Percentiles rank a stretch among this genome's conserved stretches.
phyloP scores from a whole-genome alignment of 768 basidiomycete species.

The Artomyces pyxidatus region DNA sequence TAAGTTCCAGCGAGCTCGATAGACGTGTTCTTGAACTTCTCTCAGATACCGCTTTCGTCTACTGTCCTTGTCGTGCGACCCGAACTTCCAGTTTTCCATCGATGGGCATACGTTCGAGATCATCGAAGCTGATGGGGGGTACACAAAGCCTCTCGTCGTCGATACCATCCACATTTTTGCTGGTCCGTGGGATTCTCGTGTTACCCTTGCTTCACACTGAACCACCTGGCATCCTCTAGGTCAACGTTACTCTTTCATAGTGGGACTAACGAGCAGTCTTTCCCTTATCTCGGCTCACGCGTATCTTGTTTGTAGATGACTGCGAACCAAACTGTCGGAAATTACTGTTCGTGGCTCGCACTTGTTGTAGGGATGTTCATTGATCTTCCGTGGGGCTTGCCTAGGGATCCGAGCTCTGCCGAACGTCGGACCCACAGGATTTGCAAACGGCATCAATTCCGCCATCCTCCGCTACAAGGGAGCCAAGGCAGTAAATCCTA shows the following conservation, averaged over 20 bases:
- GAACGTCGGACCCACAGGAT: not conserved
- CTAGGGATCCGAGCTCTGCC: slow-evolving; percentile 1
- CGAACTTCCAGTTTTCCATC: too few relatives aligned
- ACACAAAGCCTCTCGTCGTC: too few relatives aligned
- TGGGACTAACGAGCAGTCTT: too few relatives aligned
- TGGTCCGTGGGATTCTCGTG: slow-evolving; percentile 20
- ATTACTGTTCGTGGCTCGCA: slow-evolving; percentile 29
- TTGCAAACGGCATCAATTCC: slow-evolving; percentile 19
- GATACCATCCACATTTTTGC: too few relatives aligned
- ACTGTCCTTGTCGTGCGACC: too few relatives aligned
- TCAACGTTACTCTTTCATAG: slow-evolving; percentile 1
- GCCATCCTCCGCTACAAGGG: slow-evolving; percentile 35
- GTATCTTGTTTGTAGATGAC: slow-evolving; percentile 8
- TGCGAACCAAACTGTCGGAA: slow-evolving; percentile 29
- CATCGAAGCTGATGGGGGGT: too few relatives aligned
- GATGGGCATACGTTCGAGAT: too few relatives aligned
- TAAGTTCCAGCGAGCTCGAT: slow-evolving; percentile 16
- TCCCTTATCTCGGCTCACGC: too few relatives aligned
- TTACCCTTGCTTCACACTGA: slow-evolving; percentile 20
- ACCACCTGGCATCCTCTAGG: not conserved
- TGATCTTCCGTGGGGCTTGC: not conserved
- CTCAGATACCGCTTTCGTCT: too few relatives aligned
- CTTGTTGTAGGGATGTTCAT: not conserved
- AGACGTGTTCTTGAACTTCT: not conserved
- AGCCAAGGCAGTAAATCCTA: slow-evolving; percentile 28